phyloP scores from a whole-genome alignment of 2,329 filamentous ascomycete genomes.

The Fusarium sp. region DNA sequence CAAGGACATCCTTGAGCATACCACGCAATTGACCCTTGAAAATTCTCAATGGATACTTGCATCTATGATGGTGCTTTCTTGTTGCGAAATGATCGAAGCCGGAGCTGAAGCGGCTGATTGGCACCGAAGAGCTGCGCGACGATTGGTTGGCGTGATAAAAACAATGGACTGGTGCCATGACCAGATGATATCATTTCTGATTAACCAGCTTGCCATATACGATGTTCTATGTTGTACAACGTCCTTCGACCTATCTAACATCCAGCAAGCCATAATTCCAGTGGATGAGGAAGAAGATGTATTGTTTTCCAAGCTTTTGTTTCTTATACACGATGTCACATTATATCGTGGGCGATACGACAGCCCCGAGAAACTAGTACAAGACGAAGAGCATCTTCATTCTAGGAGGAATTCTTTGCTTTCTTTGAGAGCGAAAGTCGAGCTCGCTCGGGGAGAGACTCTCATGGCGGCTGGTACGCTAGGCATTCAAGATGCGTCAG shows the following conservation, averaged over 20 bases:
- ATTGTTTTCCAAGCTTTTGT: neutral
- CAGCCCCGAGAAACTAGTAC: neutral
- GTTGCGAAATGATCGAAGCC: neutral
- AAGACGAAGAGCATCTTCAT: neutral
- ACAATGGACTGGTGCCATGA: neutral
- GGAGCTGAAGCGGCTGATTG: neutral
- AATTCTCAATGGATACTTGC: neutral
- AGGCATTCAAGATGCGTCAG: neutral
- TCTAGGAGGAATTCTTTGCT: neutral
- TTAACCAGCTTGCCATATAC: neutral
- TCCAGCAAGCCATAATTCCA: neutral
- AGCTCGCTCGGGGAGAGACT: neutral
- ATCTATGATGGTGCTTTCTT: slow-evolving; percentile 1
- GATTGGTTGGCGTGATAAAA: neutral
- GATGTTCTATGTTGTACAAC: neutral
- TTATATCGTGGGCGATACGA: neutral
- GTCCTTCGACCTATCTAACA: neutral
- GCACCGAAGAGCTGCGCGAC: neutral
- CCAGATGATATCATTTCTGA: neutral
- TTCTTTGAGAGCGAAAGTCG: neutral
- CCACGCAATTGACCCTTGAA: neutral
- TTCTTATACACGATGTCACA: neutral
- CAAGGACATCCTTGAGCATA: neutral
- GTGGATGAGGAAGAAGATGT: neutral
- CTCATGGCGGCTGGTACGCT: neutral